Evolutionary conservation across 179 eudicot species (phyloP).

Genomic region (Silene noctiflora): DNA sequence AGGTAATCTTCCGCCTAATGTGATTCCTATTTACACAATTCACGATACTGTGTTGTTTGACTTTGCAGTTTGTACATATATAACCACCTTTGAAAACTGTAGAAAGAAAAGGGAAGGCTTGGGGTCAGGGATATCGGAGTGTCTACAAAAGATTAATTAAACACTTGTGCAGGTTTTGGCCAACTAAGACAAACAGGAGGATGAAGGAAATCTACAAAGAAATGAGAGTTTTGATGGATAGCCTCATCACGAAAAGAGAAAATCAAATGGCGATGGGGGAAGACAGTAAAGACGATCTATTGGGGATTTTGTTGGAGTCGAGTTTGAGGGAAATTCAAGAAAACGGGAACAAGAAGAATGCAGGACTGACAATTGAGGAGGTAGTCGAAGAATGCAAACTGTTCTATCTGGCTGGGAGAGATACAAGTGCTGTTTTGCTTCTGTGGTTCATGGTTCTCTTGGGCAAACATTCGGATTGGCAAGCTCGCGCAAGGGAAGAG

Average conservation of each 20-base stretch:
- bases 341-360: conserved; percentile 26
- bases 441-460: conserved; percentile 28
- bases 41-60: background rate
- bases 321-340: conserved; percentile 28
- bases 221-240: conserved; percentile 29
- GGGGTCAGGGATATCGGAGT: background rate
- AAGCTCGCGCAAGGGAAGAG: conserved; percentile 32
- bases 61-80: background rate
- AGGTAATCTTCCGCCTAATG: conserved; percentile 16
- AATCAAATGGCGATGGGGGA: conserved; percentile 24
- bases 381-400: conserved; percentile 32
- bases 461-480: conserved; percentile 31
- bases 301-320: conserved; percentile 31
- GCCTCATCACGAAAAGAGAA: conserved; percentile 31
- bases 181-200: conserved; percentile 29
- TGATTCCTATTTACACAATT: background rate
- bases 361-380: conserved; percentile 31
- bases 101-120: background rate
- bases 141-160: background rate
- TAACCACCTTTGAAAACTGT: background rate
- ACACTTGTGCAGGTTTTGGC: conserved; percentile 27
- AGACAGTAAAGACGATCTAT: conserved; percentile 24
- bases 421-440: conserved; percentile 32
- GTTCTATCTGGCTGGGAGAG: conserved; percentile 35
- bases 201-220: conserved; percentile 33